Conservation (phyloP, 129 eudicot species). For the Erigeron canadensis region DNA sequence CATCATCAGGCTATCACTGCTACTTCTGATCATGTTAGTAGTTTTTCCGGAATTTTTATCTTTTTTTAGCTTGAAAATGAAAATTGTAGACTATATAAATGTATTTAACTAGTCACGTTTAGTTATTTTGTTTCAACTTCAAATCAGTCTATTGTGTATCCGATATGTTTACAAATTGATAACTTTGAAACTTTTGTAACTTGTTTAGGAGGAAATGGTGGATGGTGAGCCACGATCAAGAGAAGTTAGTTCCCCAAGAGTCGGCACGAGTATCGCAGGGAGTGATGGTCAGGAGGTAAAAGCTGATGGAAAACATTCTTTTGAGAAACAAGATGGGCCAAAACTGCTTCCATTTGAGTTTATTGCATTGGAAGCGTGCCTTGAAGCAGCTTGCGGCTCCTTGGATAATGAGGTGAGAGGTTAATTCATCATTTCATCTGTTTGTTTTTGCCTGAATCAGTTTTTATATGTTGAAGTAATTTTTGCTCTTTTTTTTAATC, state of each 20-base stretch:
- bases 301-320: slow-evolving; percentile 53
- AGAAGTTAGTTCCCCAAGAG: slow-evolving; percentile 53
- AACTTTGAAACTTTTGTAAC: slow-evolving; percentile 1
- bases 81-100: not conserved
- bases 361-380: slow-evolving; percentile 51
- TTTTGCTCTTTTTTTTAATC: not conserved
- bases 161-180: too few relatives aligned
- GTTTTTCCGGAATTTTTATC: too few relatives aligned
- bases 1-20: slow-evolving; percentile 60
- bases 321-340: slow-evolving; percentile 56
- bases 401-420: slow-evolving; percentile 45
- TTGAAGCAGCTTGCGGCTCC: slow-evolving; percentile 58
- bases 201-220: slow-evolving; percentile 55
- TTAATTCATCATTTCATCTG: too few relatives aligned
- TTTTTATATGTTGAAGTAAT: too few relatives aligned
- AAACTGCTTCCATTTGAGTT: slow-evolving; percentile 57
- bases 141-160: not conserved
- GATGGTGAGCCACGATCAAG: slow-evolving; percentile 59
- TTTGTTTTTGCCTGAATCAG: not conserved
- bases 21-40: not conserved
- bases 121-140: not conserved
- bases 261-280: slow-evolving; percentile 40
- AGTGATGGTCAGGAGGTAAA: slow-evolving; percentile 44
- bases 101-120: too few relatives aligned
- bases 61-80: too few relatives aligned